Conservation (phyloP, 495 filamentous ascomycete species). For the Rostrohypoxylon terebratum region DNA sequence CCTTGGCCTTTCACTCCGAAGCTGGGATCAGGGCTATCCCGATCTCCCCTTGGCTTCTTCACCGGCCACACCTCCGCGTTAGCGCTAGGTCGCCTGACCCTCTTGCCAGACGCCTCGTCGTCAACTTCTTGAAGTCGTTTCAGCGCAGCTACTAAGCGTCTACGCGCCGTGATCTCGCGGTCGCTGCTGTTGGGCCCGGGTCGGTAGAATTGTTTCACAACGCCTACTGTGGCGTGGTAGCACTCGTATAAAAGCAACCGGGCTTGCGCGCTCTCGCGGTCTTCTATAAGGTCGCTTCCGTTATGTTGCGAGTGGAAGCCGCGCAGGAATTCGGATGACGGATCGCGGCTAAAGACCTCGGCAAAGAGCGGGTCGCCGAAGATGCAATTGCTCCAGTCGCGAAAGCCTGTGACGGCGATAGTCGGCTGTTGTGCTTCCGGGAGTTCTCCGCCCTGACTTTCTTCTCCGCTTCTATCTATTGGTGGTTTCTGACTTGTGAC, state of each 20-base stretch:
- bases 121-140: conserved; percentile 53
- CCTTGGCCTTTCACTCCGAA: background rate
- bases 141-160: conserved; percentile 55
- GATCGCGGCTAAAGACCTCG: conserved; percentile 59
- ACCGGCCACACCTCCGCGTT: conserved; percentile 47
- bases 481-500: background rate
- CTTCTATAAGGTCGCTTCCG: conserved; percentile 51
- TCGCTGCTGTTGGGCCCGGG: conserved; percentile 56
- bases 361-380: conserved; percentile 71
- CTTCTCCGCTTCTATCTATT: conserved; percentile 4
- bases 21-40: conserved; percentile 6
- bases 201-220: conserved; percentile 63
- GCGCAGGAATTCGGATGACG: conserved; percentile 58
- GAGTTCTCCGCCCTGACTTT: background rate
- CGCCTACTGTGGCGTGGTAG: conserved; percentile 58
- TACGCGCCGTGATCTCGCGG: conserved; percentile 60
- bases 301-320: conserved; percentile 43
- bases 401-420: conserved; percentile 50
- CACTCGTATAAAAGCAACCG: conserved; percentile 62
- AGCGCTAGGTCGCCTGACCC: conserved; percentile 44
- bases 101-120: conserved; percentile 40
- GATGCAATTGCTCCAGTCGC: conserved; percentile 65
- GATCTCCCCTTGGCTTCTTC: conserved; percentile 42
- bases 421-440: conserved; percentile 5
- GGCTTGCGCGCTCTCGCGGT: conserved; percentile 47